A percentile compares a stretch with the other conserved stretches of the same genome.
phyloP scores from a whole-genome alignment of 306 rosid genomes.

The Quercus ilex region DNA sequence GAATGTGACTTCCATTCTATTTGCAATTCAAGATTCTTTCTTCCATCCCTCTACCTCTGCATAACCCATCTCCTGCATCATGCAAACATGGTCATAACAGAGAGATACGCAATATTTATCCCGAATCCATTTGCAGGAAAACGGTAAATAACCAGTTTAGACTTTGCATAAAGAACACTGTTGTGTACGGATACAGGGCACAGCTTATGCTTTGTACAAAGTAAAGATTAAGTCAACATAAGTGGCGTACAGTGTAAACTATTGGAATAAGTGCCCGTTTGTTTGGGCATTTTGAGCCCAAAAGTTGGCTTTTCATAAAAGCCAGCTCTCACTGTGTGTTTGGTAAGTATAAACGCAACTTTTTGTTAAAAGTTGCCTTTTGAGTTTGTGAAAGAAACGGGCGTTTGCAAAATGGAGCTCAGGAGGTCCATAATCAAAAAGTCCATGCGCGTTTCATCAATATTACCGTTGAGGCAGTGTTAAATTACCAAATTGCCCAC shows the following conservation, averaged over 20 bases:
- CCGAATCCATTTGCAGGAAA: slow-evolving; percentile 26
- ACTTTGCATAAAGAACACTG: slow-evolving; percentile 11
- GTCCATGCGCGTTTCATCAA: too few species aligned
- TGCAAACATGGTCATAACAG: slow-evolving; percentile 24
- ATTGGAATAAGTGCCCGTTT: background rate
- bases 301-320: too few species aligned
- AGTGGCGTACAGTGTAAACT: slow-evolving; percentile 22
- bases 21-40: slow-evolving; percentile 21
- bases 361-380: too few species aligned
- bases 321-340: too few species aligned
- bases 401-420: too few species aligned
- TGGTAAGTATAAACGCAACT: too few species aligned
- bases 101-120: slow-evolving; percentile 28
- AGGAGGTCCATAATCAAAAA: too few species aligned
- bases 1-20: slow-evolving; percentile 45
- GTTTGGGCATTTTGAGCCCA: too few species aligned
- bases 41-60: slow-evolving; percentile 37
- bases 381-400: too few species aligned
- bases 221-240: slow-evolving; percentile 8
- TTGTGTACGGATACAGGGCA: slow-evolving; percentile 44
- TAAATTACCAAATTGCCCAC: too few species aligned
- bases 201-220: slow-evolving; percentile 7
- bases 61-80: slow-evolving; percentile 55
- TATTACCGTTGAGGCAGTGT: too few species aligned
- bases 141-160: background rate